These are phyloP conservation scores for Trichosanthes cucumerina DNA, from an alignment of 306 rosid genomes.

Conservation along the genomic window DNA sequence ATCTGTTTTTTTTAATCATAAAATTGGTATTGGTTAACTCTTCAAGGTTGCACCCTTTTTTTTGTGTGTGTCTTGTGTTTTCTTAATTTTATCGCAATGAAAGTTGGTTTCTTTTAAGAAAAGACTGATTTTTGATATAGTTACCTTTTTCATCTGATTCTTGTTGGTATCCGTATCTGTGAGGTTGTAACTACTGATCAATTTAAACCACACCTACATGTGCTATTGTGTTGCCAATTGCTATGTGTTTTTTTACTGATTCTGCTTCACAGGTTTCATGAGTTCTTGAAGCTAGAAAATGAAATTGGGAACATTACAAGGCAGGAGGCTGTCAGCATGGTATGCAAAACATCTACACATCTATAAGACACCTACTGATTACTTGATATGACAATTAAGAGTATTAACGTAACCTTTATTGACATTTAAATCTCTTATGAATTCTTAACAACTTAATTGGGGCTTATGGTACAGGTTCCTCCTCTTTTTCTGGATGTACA, in stretches of 20 bases:
- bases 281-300: constrained; percentile 92
- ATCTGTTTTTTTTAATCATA: neutral
- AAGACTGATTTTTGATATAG: neutral
- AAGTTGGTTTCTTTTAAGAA: too few species aligned
- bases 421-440: neutral
- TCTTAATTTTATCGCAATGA: neutral
- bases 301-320: constrained; percentile 98
- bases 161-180: neutral
- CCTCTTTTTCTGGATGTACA: constrained; percentile 93
- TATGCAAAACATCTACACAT: constrained; percentile 23
- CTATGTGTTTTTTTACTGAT: neutral
- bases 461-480: constrained; percentile 61
- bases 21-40: neutral
- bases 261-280: constrained; percentile 64
- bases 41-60: too few species aligned
- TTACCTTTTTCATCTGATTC: neutral
- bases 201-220: neutral
- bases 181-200: neutral
- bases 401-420: neutral
- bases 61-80: neutral
- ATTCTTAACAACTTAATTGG: neutral
- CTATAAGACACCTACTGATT: neutral
- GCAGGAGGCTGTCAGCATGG: constrained; percentile 99
- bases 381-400: neutral
- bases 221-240: neutral